Base-by-base conservation (phyloP, 352 stramenopile genomes). In the Phytophthora cactorum region DNA sequence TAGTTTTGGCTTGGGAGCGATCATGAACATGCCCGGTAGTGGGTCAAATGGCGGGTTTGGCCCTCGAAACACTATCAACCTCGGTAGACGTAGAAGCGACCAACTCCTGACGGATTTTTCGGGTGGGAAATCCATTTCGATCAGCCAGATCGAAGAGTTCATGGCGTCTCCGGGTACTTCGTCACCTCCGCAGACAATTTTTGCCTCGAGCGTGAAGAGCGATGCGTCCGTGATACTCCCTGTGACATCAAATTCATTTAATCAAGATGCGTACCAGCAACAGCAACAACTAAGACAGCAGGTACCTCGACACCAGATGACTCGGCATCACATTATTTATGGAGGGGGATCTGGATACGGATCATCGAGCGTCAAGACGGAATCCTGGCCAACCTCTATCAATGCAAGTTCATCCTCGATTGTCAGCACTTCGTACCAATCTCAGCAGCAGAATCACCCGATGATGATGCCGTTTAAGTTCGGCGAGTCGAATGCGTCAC, bases 381-480 rank as follows among this genome's bases (percentile, higher is more conserved):
- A 68, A 27, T 50, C 60, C 5, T 75, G 62, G 62, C 63, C 51
- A 10, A 59, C 62, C 2, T 68, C 56, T 14, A 47, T 54, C 14
- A 74, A 62, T 49, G 36, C 52, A 38, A 66, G 47, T 38, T 55
- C 57, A 41, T 62, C 57, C 4, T 69, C 63, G 10, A 15, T 41
- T 50, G 59, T 44, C 25, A 61, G 31, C 36, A 41, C 41, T n/a
- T 47, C 52, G 10, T 72, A 64, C 25, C 66, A 49, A 17, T 17
- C 46, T 52, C 65, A 63, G 36, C 43, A 52, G 31, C 66, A 67
- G 12, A 67, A 56, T 36, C 59, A 64, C 10, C 62, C 74, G 31
- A 69, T 81, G 75, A 63, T 69, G 51, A 71, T 77, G 56, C 57
- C 68, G 10, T 82, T 75, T 47, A 83, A 82, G 54, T 82, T 69